Percentiles rank a stretch among this genome's conserved stretches.
These are phyloP conservation scores for Oligophagozyma castellii DNA, from an alignment of 1,139 yeast species.

Conservation along the genomic window DNA sequence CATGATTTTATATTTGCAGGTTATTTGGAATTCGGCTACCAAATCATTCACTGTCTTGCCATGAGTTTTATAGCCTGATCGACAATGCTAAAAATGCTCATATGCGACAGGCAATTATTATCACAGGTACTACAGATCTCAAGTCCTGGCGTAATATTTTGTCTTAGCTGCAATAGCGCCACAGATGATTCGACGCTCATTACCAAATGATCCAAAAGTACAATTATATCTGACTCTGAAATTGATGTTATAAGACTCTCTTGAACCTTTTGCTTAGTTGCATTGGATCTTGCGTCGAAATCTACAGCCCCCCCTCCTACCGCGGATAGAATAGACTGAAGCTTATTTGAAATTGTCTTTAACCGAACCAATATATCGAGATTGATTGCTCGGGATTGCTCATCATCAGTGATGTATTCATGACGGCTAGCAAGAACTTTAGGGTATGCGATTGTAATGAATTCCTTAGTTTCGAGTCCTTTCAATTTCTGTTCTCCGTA, in stretches of 20 bases:
- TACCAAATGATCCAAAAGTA: slow-evolving; percentile 22
- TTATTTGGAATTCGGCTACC: too few relatives aligned
- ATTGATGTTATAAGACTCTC: slow-evolving; percentile 9
- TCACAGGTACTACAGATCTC: slow-evolving; percentile 8
- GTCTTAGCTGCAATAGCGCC: slow-evolving; percentile 18
- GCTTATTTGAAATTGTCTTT: slow-evolving; percentile 14
- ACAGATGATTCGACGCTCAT: slow-evolving; percentile 21
- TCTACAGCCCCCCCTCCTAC: slow-evolving; percentile 14
- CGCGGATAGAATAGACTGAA: slow-evolving; percentile 16
- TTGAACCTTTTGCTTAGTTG: slow-evolving; percentile 8
- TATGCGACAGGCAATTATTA: slow-evolving; percentile 6
- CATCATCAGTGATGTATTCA: slow-evolving; percentile 19
- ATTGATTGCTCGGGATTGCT: slow-evolving; percentile 14
- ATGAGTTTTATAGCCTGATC: slow-evolving; percentile 7
- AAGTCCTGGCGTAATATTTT: slow-evolving; percentile 13
- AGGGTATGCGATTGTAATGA: slow-evolving; percentile 70
- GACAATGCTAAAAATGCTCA: slow-evolving; percentile 14
- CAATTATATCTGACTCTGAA: slow-evolving; percentile 15
- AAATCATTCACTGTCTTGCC: too few relatives aligned
- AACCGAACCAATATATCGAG: slow-evolving; percentile 16
- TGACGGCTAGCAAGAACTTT: slow-evolving; percentile 43
- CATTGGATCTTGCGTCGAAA: slow-evolving; percentile 4
- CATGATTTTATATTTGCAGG: too few relatives aligned
- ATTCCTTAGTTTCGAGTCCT: slow-evolving; percentile 90
- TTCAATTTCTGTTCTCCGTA: slow-evolving; percentile 83